These are phyloP conservation scores for Fusarium udum DNA, from an alignment of 2,329 filamentous ascomycete genomes.

Conservation along the genomic window DNA sequence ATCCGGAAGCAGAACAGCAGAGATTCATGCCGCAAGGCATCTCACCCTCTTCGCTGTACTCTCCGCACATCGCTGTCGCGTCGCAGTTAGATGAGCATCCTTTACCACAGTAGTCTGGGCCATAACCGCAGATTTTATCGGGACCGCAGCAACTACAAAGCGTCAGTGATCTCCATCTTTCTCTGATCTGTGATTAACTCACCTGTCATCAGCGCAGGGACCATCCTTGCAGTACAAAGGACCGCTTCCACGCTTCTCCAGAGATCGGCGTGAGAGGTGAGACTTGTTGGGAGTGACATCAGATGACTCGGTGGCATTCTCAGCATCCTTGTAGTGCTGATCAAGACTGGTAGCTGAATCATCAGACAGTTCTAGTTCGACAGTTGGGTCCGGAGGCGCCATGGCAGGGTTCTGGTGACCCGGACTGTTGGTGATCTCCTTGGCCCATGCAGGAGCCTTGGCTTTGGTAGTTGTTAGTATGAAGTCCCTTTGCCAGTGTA, in stretches of 20 bases:
- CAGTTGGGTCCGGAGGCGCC: background rate
- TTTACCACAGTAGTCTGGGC: background rate
- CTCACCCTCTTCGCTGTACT: constrained; percentile 7
- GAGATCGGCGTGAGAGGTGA: background rate
- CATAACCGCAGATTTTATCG: background rate
- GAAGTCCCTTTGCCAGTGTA: no score
- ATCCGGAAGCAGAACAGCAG: background rate
- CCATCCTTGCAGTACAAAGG: constrained; percentile 7
- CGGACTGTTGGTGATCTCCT: background rate
- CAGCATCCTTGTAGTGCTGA: constrained; percentile 2
- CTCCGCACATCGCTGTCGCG: constrained; percentile 5
- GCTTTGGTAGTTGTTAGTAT: background rate
- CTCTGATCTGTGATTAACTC: background rate
- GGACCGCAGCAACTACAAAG: background rate
- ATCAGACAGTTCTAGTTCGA: background rate
- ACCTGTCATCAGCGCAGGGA: background rate
- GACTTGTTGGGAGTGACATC: background rate
- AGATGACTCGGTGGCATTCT: background rate
- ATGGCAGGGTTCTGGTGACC: constrained; percentile 11
- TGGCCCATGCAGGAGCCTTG: constrained; percentile 8
- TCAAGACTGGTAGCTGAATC: background rate
- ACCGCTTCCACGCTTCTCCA: constrained; percentile 1
- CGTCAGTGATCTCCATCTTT: background rate
- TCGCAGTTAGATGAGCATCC: constrained; percentile 31
- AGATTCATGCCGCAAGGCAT: constrained; percentile 18